Evolutionary conservation across 495 filamentous ascomycete species (phyloP).

Genomic region (Lentithecium fluviatile): DNA sequence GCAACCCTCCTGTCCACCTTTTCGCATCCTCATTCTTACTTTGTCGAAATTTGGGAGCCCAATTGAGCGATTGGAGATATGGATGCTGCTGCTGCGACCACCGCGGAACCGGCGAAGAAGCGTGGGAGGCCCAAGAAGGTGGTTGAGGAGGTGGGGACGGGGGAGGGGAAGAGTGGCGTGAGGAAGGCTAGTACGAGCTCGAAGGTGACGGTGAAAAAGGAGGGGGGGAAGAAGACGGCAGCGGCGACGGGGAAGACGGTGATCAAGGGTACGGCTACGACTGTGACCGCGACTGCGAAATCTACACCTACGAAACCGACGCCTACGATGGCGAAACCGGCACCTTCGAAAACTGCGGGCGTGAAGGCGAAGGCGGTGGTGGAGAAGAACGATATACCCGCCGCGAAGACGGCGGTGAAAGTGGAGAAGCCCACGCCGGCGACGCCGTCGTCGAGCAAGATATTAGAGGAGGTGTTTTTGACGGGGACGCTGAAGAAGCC

Average conservation of each 20-base stretch:
- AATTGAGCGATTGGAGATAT: background rate
- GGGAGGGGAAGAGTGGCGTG: conserved; percentile 2
- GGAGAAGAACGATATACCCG: background rate
- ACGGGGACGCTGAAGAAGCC: conserved; percentile 9
- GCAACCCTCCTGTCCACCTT: background rate
- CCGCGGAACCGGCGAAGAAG: conserved; percentile 17
- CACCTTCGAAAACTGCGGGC: background rate
- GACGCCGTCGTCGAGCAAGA: conserved; percentile 20
- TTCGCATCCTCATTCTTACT: background rate
- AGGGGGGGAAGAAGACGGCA: background rate
- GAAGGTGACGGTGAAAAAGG: conserved; percentile 3
- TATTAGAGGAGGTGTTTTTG: conserved; percentile 27
- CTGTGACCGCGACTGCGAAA: background rate
- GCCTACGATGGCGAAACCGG: background rate
- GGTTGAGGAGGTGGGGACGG: conserved; percentile 10
- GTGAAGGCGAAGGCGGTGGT: background rate
- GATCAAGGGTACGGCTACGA: too few species aligned
- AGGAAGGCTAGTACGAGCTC: conserved; percentile 16
- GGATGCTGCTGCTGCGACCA: too few species aligned
- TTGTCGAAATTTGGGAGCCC: background rate
- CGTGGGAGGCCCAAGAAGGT: conserved; percentile 29
- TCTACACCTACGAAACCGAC: background rate
- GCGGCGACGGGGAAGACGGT: background rate
- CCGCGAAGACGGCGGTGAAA: background rate
- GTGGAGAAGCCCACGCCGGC: background rate